Base-by-base conservation (phyloP, 164 flowering plant genomes). In the Stephania cephalantha region DNA sequence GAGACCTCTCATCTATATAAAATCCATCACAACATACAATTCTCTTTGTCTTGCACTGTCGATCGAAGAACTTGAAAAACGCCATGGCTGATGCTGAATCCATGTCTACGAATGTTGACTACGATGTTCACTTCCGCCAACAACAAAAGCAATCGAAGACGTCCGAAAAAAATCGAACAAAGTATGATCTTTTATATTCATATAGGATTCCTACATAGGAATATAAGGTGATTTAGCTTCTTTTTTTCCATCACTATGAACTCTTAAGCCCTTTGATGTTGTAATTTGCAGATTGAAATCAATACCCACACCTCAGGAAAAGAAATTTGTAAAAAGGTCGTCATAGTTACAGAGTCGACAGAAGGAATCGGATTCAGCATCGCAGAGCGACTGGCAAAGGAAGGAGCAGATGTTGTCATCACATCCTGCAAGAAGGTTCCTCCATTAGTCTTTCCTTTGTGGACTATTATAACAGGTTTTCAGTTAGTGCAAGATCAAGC, bases 281-380 rank as follows among this genome's bases (percentile, higher is more conserved):
- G 55, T 9, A 11, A 11, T 35, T 50, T 10, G 55, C 55, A 50
- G 55, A 50, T 3, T 2, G 55, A 50, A 50, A 50, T 11, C 55
- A 15, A 8, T 50, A 50, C 55, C 55, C 12, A 50, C 0, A 15
- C 17, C 55, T 50, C 4, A 2, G 55, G 15, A 13, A 15, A 83
- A 76, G 83, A 88, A 97, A 79, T 93, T 93, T 77, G 71, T 79
- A 97, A 95, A 18, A 94, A 91, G 75, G 97, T 94, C 11, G 97
- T 93, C 15, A 89, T 94, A 12, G 94, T 94, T 58, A 94, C 98
- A 1, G 97, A 95, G 50, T 95, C 98, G 1, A 93, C 98, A 48
- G 95, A 90, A 78, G 98, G 98, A 4, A 93, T 93, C 64, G 98
- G 98, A 31, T 90, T 88, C 78, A 75, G 86, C 69, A 95, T 95